Conservation (phyloP, 2,329 filamentous ascomycete species). For the Talaromyces atroroseus region DNA sequence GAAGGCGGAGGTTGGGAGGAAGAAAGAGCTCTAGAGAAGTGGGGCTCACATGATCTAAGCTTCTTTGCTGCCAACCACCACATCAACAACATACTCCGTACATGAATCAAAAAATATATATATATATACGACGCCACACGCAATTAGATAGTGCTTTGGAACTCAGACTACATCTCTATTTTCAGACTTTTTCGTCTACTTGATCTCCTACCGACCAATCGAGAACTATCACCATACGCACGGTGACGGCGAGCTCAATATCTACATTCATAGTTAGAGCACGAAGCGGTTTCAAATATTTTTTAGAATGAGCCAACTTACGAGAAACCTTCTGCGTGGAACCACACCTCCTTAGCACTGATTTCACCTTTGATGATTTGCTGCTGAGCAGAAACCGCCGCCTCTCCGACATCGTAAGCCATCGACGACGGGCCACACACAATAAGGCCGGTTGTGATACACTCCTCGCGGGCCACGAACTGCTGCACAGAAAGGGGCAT, state of each 20-base stretch:
- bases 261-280: background rate
- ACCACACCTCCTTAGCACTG: slow-evolving; percentile 34
- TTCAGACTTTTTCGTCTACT: background rate
- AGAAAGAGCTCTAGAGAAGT: background rate
- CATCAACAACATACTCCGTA: background rate
- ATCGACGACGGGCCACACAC: slow-evolving; percentile 44
- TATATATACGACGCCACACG: background rate
- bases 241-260: slow-evolving; percentile 5
- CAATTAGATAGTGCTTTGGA: background rate
- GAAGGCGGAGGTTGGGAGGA: background rate
- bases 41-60: background rate
- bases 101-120: background rate
- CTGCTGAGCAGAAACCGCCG: slow-evolving; percentile 41
- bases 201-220: background rate
- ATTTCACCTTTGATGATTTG: slow-evolving; percentile 26
- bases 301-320: slow-evolving; percentile 27
- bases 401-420: slow-evolving; percentile 46
- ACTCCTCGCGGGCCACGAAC: background rate
- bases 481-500: background rate
- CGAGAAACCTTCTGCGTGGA: slow-evolving; percentile 47
- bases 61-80: too few relatives aligned
- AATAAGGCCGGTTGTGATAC: slow-evolving; percentile 24
- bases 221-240: background rate
- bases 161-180: too few relatives aligned
- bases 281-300: background rate